Conservation (phyloP, 306 rosid genomes). For the Lathyrus oleraceus region DNA sequence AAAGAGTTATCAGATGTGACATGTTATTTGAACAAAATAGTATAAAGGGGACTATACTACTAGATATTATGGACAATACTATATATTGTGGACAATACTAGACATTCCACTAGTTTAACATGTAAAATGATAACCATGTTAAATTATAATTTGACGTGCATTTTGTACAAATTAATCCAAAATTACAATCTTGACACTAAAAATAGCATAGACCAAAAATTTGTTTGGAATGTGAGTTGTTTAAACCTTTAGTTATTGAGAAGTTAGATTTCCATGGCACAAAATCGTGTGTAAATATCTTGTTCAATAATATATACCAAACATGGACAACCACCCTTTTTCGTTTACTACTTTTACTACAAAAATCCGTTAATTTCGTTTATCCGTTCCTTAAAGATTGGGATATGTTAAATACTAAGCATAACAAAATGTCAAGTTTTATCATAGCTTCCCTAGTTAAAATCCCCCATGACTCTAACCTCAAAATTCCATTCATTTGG, state of each 20-base stretch:
- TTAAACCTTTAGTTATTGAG: not conserved
- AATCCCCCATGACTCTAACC: slow-evolving; percentile 27
- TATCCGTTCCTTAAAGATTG: not conserved
- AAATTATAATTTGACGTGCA: no score
- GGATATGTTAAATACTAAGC: slow-evolving; percentile 4
- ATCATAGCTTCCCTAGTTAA: slow-evolving; percentile 5
- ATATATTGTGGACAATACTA: no score
- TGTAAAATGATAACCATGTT: no score
- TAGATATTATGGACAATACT: no score
- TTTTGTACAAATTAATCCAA: no score
- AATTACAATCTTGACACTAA: not conserved
- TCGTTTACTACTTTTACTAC: slow-evolving; percentile 35
- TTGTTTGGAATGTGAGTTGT: not conserved
- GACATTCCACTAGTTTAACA: no score
- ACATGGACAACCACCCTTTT: slow-evolving; percentile 40
- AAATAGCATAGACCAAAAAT: slow-evolving; percentile 11
- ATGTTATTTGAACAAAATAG: no score
- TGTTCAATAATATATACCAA: not conserved
- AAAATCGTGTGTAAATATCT: not conserved
- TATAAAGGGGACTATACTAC: no score
- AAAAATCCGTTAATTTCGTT: slow-evolving; percentile 25
- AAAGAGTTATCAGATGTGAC: no score
- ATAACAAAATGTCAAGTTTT: slow-evolving; percentile 17
- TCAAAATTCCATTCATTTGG: slow-evolving; percentile 10
- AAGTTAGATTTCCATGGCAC: not conserved